These are phyloP conservation scores for Malassezia yamatoensis DNA, from an alignment of 1,284 basidiomycete genomes.

Conservation along the genomic window DNA sequence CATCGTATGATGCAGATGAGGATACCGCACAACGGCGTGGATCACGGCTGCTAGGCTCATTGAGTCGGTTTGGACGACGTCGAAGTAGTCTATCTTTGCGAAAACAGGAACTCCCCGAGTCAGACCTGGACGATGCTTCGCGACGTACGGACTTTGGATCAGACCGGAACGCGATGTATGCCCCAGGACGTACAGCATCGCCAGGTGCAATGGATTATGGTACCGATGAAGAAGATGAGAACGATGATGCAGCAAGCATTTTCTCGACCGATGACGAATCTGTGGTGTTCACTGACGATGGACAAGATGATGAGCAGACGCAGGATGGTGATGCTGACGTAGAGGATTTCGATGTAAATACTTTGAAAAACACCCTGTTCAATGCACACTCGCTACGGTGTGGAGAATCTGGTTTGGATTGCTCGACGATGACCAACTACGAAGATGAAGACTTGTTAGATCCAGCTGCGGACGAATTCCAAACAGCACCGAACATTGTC, in stretches of 20 bases:
- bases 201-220: too few species aligned
- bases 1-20: background rate
- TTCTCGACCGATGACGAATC: conserved; percentile 15
- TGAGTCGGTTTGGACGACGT: conserved; percentile 3
- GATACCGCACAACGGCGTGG: background rate
- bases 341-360: conserved; percentile 6
- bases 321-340: conserved; percentile 7
- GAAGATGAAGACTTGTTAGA: conserved; percentile 18
- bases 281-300: conserved; percentile 2
- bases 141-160: background rate
- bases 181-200: background rate
- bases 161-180: background rate
- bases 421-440: conserved; percentile 11
- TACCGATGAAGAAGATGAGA: background rate
- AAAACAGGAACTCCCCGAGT: background rate
- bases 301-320: background rate
- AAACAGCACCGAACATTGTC: conserved; percentile 19
- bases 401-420: background rate
- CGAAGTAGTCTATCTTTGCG: conserved; percentile 4
- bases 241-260: background rate
- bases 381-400: conserved; percentile 11
- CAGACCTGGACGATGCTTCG: background rate
- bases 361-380: conserved; percentile 9
- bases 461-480: conserved; percentile 15
- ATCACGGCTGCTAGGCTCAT: background rate